Base-by-base conservation (phyloP, 345 rosid genomes). In the Hevea brasiliensis region DNA sequence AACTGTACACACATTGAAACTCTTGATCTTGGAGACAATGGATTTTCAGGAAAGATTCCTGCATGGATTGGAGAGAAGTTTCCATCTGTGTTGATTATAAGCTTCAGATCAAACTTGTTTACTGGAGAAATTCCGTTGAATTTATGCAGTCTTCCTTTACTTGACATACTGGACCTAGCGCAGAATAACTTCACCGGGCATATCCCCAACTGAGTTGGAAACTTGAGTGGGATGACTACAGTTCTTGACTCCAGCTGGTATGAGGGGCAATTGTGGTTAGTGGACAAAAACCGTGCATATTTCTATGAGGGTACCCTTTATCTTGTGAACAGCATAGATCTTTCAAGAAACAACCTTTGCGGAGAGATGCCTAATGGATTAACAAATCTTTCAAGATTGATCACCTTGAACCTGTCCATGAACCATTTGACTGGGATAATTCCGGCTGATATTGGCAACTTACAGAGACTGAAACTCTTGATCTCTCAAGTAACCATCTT, bases 131-230 rank as follows among this genome's bases (percentile, higher is more conserved):
- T 77, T 58, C 80, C 80, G 35, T 3, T 20, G 14, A 42, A 72
- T 44, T 26, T 77, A 35, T 76, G 80, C 61, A 47, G 13, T 21
- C 75, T 71, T 3, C 24, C 51, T 9, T 24, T 18, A 32, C 71
- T 76, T 24, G 75, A 71, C 40, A 35, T 71, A 8, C 14, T 76
- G 55, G 72, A 76, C 62, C 55, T 72, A 2, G 61, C 75, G 35
- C 32, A 72, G 12, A 77, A 77, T 24, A 24, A 40, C 6, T 61
- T 72, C 1, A 66, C 56, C 6, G 76, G 76, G n/a, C 1, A 4
- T 32, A 59, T 72, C 27, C 80, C 80, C 11, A 29, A 20, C 27
- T 76, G 80, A 14, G 18, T 76, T 12, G 80, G 71, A n/a, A 71
- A 71, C 29, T 71, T 76, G 35, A 71, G 72, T 23, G 68, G 40